Conservation (phyloP, 352 stramenopile species). For the Globisporangium paroecandrum region DNA sequence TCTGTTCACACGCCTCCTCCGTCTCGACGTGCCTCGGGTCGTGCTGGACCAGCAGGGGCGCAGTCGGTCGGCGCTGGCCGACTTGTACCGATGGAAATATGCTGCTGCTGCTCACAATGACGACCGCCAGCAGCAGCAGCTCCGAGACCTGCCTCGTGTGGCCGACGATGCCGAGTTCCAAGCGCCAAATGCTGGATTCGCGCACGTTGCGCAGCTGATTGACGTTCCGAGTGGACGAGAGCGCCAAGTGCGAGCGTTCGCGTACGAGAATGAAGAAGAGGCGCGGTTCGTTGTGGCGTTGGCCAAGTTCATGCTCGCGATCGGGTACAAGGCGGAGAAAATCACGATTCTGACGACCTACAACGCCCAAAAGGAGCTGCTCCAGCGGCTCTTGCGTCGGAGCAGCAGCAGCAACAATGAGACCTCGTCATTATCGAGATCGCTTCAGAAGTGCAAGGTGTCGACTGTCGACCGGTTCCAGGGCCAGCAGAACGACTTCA, state of each 20-base stretch:
- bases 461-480: conserved; percentile 95
- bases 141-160: conserved; percentile 9
- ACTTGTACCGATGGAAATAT: conserved; percentile 15
- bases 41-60: conserved; percentile 59
- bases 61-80: conserved; percentile 4
- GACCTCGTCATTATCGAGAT: neutral
- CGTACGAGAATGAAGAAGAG: conserved; percentile 95
- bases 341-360: conserved; percentile 96
- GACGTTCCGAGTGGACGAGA: conserved; percentile 68
- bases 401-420: conserved; percentile 6
- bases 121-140: neutral
- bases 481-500: conserved; percentile 94
- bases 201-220: conserved; percentile 88
- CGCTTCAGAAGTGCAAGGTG: conserved; percentile 37
- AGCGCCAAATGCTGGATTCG: conserved; percentile 88
- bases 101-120: neutral
- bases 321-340: conserved; percentile 89
- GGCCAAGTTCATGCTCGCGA: conserved; percentile 91
- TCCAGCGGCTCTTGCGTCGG: conserved; percentile 80
- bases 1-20: conserved; percentile 93
- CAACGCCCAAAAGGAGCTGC: conserved; percentile 92
- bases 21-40: conserved; percentile 90
- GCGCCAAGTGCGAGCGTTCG: conserved; percentile 74
- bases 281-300: conserved; percentile 92
- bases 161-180: conserved; percentile 25